Conservation (phyloP, 805 yeast species). For the Debaryomyces maramus region DNA sequence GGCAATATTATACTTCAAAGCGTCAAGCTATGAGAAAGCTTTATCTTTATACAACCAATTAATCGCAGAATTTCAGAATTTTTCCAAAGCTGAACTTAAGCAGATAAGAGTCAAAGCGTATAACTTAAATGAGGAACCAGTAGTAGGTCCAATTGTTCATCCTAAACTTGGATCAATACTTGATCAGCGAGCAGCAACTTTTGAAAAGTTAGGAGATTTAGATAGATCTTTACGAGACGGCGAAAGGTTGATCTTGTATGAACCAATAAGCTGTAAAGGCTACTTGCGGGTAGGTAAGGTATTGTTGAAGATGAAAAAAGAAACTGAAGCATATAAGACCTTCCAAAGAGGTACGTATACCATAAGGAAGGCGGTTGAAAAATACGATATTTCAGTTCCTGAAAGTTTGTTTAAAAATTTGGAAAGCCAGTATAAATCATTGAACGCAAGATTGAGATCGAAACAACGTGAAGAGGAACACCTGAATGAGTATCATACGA, state of each 20-base stretch:
- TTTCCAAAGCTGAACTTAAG: slow-evolving; percentile 15
- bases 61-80: slow-evolving; percentile 16
- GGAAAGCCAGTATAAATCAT: slow-evolving; percentile 19
- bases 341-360: slow-evolving; percentile 38
- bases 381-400: slow-evolving; percentile 29
- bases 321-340: slow-evolving; percentile 35
- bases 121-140: slow-evolving; percentile 23
- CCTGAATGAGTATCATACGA: slow-evolving; percentile 3
- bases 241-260: slow-evolving; percentile 28
- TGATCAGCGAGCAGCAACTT: slow-evolving; percentile 53
- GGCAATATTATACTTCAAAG: slow-evolving; percentile 33
- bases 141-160: slow-evolving; percentile 31
- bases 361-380: slow-evolving; percentile 32
- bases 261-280: slow-evolving; percentile 51
- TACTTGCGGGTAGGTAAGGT: slow-evolving; percentile 47
- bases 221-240: slow-evolving; percentile 41
- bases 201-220: slow-evolving; percentile 37
- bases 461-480: slow-evolving; percentile 1
- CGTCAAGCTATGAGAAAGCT: slow-evolving; percentile 29
- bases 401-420: slow-evolving; percentile 29
- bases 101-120: slow-evolving; percentile 19
- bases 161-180: slow-evolving; percentile 36
- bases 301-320: slow-evolving; percentile 19
- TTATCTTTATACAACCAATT: slow-evolving; percentile 27
- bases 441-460: slow-evolving; percentile 22